Base-by-base conservation (phyloP, 768 basidiomycete genomes). In the Collybia mongolica region DNA sequence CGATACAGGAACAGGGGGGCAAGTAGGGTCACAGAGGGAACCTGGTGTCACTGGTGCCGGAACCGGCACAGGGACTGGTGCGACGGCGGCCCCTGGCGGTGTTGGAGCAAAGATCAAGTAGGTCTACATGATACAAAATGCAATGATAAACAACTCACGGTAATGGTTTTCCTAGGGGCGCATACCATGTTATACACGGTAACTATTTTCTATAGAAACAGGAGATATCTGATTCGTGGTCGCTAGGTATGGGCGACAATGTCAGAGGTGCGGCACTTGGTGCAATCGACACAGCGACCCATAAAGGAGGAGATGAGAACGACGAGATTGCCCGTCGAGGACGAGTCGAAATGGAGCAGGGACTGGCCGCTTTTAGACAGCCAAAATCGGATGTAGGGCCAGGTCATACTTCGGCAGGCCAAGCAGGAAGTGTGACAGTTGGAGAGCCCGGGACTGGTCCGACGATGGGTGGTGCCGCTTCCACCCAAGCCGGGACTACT, bases 251-350 rank as follows among this genome's bases (percentile, higher is more conserved):
- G 1, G 74, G 76, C 6, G 78, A 80, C 32, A 71, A 64, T 38
- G 49, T 79, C 5, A 71, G 76, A 20, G 79, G 79, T 6, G 68
- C 74, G 0, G 51, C 68, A 7, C 56, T 78, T 40, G 70, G 71
- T 9, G 68, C 70, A 2, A 52, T 76, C 8, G 76, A 79, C 47
- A 62, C 64, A 1, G 32, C 69, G 8, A 55, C 65, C 2, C 59
- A 63, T 5, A 55, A 63, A 11, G 60, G 61, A 0, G 60, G 59
- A 5, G 50, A 57, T 5, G 64, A 60, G 14, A 63, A 78, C 5
- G 70, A 72, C 3, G 70, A 71, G 2, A 65, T 74, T 5, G 66
- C 63, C 0, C 39, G 58, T 5, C 60, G 68, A 39, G 79, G 79
- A 1, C 65, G 70, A 17, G 26, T 63, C 24, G 76, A 81, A 53